A percentile compares a stretch with the other conserved stretches of the same genome.
phyloP scores from a whole-genome alignment of 306 rosid genomes.

The Casuarina cunninghamiana region DNA sequence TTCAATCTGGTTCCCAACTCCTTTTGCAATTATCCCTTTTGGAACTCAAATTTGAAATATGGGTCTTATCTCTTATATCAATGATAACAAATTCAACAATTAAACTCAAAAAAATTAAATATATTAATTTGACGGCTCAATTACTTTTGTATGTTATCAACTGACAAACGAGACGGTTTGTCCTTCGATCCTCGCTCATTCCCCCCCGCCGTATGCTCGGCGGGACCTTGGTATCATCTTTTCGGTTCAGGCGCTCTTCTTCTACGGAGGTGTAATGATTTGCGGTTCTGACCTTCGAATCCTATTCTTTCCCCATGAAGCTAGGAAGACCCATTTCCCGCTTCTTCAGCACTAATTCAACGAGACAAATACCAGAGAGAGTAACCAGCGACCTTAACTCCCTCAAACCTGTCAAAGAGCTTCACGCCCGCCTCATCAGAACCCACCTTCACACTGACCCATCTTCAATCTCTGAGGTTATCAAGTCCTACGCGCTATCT shows the following conservation, averaged over 20 bases:
- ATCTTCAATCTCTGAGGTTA: slow-evolving; percentile 46
- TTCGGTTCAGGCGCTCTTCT: background rate
- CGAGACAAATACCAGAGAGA: slow-evolving; percentile 20
- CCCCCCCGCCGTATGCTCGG: background rate
- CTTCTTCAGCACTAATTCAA: slow-evolving; percentile 17
- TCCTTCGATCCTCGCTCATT: background rate
- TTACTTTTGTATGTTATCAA: no score
- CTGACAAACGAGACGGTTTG: background rate
- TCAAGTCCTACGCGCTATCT: slow-evolving; percentile 52
- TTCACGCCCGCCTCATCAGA: slow-evolving; percentile 58
- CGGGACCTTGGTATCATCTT: background rate
- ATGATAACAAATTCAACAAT: no score
- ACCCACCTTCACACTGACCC: slow-evolving; percentile 47
- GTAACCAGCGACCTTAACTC: slow-evolving; percentile 8
- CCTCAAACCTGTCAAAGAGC: slow-evolving; percentile 35
- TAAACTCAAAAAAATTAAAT: no score
- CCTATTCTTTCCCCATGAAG: slow-evolving; percentile 28
- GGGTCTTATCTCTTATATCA: no score
- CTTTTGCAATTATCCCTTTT: no score
- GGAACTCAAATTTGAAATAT: no score
- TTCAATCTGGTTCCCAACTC: no score
- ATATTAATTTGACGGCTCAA: no score
- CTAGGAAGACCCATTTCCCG: slow-evolving; percentile 31
- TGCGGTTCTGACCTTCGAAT: background rate
- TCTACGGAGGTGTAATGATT: no score